Conservation (phyloP, 2,329 filamentous ascomycete species). For the Colletotrichum neosansevieriae region DNA sequence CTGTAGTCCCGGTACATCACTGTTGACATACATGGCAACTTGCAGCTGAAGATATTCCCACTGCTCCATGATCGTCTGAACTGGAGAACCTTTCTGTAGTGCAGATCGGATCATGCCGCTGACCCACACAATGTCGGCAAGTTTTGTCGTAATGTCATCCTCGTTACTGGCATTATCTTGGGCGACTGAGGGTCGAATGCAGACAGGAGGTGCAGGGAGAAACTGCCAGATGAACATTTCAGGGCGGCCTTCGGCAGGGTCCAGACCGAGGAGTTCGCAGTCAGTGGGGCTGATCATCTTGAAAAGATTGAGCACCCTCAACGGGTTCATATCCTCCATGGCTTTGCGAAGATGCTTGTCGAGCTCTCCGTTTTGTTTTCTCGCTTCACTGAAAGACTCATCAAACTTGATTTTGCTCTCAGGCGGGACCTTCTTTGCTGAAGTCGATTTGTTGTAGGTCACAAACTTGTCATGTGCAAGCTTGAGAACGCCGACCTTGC, state of each 20-base stretch:
- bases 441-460: slow-evolving; percentile 88
- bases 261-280: slow-evolving; percentile 90
- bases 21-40: slow-evolving; percentile 98
- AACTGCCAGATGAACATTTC: slow-evolving; percentile 99
- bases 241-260: slow-evolving; percentile 86
- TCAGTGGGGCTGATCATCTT: slow-evolving; percentile 86
- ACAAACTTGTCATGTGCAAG: slow-evolving; percentile 94
- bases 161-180: slow-evolving; percentile 95
- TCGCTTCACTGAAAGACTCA: slow-evolving; percentile 84
- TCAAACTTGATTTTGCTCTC: slow-evolving; percentile 88
- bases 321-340: slow-evolving; percentile 92
- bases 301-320: slow-evolving; percentile 91
- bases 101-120: slow-evolving; percentile 89
- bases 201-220: slow-evolving; percentile 92
- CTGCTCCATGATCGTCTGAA: slow-evolving; percentile 94
- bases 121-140: slow-evolving; percentile 96
- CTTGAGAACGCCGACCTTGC: slow-evolving; percentile 93
- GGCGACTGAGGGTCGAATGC: slow-evolving; percentile 91
- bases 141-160: slow-evolving; percentile 95
- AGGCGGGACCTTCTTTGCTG: slow-evolving; percentile 85
- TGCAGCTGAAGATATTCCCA: slow-evolving; percentile 98
- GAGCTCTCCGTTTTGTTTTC: slow-evolving; percentile 81
- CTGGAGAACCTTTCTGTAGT: slow-evolving; percentile 83
- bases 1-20: slow-evolving; percentile 91
- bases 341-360: slow-evolving; percentile 94